phyloP scores from a whole-genome alignment of 352 stramenopile genomes.

The Pythium pyrilobum region DNA sequence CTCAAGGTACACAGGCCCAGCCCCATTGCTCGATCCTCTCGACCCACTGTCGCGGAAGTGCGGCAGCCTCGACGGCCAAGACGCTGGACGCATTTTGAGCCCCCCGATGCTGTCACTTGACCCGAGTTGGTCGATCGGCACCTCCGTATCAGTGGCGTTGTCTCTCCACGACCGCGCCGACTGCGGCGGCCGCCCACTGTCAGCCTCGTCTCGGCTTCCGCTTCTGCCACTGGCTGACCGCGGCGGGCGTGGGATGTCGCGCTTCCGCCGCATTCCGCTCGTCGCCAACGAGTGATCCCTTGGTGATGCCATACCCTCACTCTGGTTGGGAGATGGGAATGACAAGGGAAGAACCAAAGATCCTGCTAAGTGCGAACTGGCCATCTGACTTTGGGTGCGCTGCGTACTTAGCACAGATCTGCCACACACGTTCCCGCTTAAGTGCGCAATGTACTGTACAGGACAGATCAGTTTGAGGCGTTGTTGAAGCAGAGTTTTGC shows the following conservation, averaged over 20 bases:
- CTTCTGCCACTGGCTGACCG: not conserved
- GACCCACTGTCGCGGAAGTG: slow-evolving; percentile 7
- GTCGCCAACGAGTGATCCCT: too few relatives aligned
- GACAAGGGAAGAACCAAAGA: not conserved
- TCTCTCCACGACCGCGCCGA: slow-evolving; percentile 6
- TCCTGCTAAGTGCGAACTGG: slow-evolving; percentile 15
- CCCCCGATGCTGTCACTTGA: slow-evolving; percentile 9
- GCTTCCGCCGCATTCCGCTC: slow-evolving; percentile 19
- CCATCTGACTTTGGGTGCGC: not conserved
- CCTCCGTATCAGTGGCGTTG: slow-evolving; percentile 11
- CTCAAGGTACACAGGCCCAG: not conserved
- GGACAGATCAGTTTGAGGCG: slow-evolving; percentile 5
- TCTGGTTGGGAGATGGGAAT: not conserved
- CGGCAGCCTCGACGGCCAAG: slow-evolving; percentile 16
- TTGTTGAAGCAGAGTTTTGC: slow-evolving; percentile 7
- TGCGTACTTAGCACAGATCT: slow-evolving; percentile 10
- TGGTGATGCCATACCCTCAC: too few relatives aligned
- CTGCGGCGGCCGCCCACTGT: not conserved
- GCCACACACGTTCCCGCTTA: too few relatives aligned
- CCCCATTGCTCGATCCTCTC: not conserved
- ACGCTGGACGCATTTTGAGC: slow-evolving; percentile 14
- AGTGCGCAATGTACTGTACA: slow-evolving; percentile 14
- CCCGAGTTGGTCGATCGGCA: not conserved
- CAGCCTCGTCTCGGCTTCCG: not conserved
- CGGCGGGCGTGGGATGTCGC: slow-evolving; percentile 8